phyloP scores from a whole-genome alignment of 1,139 yeast genomes.

The Protomyces arabidopsidicola region DNA sequence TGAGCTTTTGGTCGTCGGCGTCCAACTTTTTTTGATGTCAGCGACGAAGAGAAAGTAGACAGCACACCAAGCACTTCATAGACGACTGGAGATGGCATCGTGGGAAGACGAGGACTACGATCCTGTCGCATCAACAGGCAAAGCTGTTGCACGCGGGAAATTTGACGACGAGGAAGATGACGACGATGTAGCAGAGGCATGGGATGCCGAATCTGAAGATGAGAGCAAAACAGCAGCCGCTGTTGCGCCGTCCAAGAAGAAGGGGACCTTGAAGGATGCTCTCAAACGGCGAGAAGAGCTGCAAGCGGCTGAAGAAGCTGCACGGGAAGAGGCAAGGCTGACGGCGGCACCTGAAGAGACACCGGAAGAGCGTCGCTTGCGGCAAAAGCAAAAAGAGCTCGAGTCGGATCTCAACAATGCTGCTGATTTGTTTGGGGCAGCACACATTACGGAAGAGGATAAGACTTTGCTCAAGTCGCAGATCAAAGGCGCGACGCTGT shows the following conservation, averaged over 20 bases:
- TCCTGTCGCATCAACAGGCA: not conserved
- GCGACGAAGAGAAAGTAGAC: not conserved
- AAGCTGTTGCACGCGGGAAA: conserved; percentile 52
- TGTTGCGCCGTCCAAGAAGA: conserved; percentile 41
- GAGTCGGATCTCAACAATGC: conserved; percentile 87
- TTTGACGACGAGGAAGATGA: conserved; percentile 85
- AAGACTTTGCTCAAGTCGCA: conserved; percentile 23
- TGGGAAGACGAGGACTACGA: conserved; percentile 26
- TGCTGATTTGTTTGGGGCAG: conserved; percentile 72
- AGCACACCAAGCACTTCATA: not conserved
- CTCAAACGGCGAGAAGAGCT: conserved; percentile 43
- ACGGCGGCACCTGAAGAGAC: conserved; percentile 52
- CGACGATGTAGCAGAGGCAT: conserved; percentile 70
- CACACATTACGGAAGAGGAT: conserved; percentile 11
- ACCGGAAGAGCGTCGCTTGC: conserved; percentile 47
- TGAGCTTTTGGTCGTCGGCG: too few species aligned
- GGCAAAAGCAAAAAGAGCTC: conserved; percentile 72
- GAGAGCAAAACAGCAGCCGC: conserved; percentile 45
- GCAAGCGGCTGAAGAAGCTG: conserved; percentile 43
- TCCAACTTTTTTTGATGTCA: not conserved
- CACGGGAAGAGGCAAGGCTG: conserved; percentile 52
- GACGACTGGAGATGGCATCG: conserved; percentile 9
- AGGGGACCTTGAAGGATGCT: conserved; percentile 41
- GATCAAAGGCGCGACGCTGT: conserved; percentile 39
- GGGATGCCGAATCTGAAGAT: conserved; percentile 70